Conservation (phyloP, 1,139 yeast genomes). For the Magnusiomyces tetraspermus region DNA sequence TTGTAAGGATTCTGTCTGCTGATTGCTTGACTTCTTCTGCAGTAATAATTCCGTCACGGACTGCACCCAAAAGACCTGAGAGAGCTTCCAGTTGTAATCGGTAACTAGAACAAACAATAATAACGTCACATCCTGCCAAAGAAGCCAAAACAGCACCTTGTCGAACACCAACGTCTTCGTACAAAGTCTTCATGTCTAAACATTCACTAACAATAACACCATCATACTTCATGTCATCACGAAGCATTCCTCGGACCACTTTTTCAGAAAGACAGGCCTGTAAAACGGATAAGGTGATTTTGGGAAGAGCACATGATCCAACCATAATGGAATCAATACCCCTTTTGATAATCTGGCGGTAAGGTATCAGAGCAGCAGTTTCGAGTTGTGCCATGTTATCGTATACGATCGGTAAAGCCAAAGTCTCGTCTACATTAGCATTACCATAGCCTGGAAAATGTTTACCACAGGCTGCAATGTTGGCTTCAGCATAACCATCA, state of each 20-base stretch:
- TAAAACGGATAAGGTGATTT: slow-evolving; percentile 50
- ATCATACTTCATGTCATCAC: slow-evolving; percentile 46
- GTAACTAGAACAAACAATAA: slow-evolving; percentile 52
- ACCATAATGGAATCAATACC: slow-evolving; percentile 52
- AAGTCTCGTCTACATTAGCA: slow-evolving; percentile 48
- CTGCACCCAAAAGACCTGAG: slow-evolving; percentile 45
- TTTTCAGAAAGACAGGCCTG: slow-evolving; percentile 57
- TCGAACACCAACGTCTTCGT: slow-evolving; percentile 54
- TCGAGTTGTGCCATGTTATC: slow-evolving; percentile 49
- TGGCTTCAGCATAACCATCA: slow-evolving; percentile 48
- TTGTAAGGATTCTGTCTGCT: slow-evolving; percentile 37
- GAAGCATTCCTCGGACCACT: slow-evolving; percentile 44
- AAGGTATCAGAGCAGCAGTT: slow-evolving; percentile 45
- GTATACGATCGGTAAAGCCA: slow-evolving; percentile 52
- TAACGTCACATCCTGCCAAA: slow-evolving; percentile 58
- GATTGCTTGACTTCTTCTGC: slow-evolving; percentile 40
- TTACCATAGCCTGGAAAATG: slow-evolving; percentile 64
- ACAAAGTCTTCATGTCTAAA: slow-evolving; percentile 55
- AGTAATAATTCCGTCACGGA: slow-evolving; percentile 44
- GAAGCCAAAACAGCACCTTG: slow-evolving; percentile 58
- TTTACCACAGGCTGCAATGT: slow-evolving; percentile 49
- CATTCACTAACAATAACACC: slow-evolving; percentile 60
- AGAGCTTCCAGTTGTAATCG: slow-evolving; percentile 53
- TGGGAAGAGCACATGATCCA: slow-evolving; percentile 65
- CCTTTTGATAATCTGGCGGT: slow-evolving; percentile 41